Conservation (phyloP, 495 filamentous ascomycete genomes). For the Neurospora sp. region DNA sequence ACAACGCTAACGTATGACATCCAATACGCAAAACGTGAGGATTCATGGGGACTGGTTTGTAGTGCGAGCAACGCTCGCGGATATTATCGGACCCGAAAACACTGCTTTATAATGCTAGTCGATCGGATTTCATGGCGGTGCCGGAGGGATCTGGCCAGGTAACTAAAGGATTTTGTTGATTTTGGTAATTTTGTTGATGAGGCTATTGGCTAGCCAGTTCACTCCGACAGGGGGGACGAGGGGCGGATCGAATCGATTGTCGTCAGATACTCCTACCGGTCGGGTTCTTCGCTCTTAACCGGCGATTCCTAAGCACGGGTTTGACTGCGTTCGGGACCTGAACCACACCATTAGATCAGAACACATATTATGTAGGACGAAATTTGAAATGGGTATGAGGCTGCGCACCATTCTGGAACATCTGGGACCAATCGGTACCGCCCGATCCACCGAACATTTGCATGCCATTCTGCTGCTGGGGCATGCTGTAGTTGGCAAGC, state of each 20-base stretch:
- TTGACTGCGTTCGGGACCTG: conserved; percentile 45
- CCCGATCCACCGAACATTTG: conserved; percentile 39
- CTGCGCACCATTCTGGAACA: conserved; percentile 60
- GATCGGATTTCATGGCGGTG: conserved; percentile 23
- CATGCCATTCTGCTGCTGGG: conserved; percentile 41
- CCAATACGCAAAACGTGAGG: conserved; percentile 52
- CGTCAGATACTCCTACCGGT: conserved; percentile 30
- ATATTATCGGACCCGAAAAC: conserved; percentile 49
- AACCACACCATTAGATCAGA: conserved; percentile 44
- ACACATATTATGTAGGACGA: conserved; percentile 44
- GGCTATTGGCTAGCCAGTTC: conserved; percentile 31
- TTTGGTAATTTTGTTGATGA: conserved; percentile 38
- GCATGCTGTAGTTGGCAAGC: conserved; percentile 46
- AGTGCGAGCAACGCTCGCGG: conserved; percentile 50
- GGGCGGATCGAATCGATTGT: conserved; percentile 29
- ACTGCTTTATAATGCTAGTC: conserved; percentile 33
- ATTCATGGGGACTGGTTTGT: conserved; percentile 51
- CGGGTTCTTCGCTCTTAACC: conserved; percentile 18
- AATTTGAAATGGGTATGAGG: conserved; percentile 17
- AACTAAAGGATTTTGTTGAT: conserved; percentile 44
- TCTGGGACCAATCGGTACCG: conserved; percentile 54
- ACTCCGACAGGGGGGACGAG: conserved; percentile 33
- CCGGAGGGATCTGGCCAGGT: conserved; percentile 23
- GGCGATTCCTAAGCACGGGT: conserved; percentile 32
- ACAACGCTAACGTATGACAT: conserved; percentile 50